Base-by-base conservation (phyloP, 495 filamentous ascomycete species). In the Penicillium nucicola region DNA sequence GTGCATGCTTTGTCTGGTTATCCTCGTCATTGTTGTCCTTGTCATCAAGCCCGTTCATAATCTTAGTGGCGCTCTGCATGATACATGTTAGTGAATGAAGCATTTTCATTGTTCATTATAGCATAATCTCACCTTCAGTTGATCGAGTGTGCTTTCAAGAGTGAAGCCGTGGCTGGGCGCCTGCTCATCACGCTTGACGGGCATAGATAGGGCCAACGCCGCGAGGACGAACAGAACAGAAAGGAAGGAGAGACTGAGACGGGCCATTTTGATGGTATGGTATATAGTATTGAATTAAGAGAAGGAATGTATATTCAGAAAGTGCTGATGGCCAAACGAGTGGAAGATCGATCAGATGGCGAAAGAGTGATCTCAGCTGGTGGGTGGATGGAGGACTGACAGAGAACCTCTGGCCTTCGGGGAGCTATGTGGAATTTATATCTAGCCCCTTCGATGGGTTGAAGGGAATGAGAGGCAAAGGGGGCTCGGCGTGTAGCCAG, bases 151-250 rank as follows among this genome's bases (percentile, higher is more conserved):
- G 18, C 46, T 49, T n/a, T 61, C 50, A 25, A 56, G 48, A 2
- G 42, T 42, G 35, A 56, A 22, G 2, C 37, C 38, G 13, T 50
- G 17, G 11, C 14, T 28, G 1, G 40, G 15, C 3, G 42, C 18
- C 5, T 30, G 13, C 32, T 53, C 45, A 31, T 48, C 61, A 33
- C 52, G 64, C 56, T 68, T 63, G 40, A 56, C 52, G 9, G 69
- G 69, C 55, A 65, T 42, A 4, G 70, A 69, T 31, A 64, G 47
- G 37, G 62, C 64, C 23, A 67, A 45, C 17, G 62, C 45, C 3
- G 66, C 67, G 20, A 76, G 61, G 35, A 64, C 52, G 17, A 70
- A 42, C 52, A 68, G 58, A 35, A 68, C 42, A 35, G 64, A 58
- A 14, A 73, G 48, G 53, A 68, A 52, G 23, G 64, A 68, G 33